A percentile compares a stretch with the other conserved stretches of the same genome.
phyloP scores from a whole-genome alignment of 768 basidiomycete genomes.

The Russula sp. region DNA sequence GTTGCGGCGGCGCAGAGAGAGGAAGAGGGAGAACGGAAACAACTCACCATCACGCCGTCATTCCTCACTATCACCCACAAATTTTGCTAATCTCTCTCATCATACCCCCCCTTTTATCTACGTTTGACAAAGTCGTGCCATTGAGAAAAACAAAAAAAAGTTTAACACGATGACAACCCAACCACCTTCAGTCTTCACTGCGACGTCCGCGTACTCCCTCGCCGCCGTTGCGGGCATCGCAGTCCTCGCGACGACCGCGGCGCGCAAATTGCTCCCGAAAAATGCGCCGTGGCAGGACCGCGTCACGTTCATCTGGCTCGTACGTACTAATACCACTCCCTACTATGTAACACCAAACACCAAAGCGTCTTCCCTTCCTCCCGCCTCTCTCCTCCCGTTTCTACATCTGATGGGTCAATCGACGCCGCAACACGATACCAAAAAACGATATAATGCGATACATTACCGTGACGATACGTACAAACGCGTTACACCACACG shows the following conservation, averaged over 20 bases:
- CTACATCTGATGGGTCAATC: no score
- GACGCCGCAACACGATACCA: not conserved
- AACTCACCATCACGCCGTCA: no score
- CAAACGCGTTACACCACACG: no score
- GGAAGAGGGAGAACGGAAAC: no score
- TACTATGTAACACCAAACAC: not conserved
- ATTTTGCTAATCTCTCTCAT: no score
- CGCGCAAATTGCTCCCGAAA: constrained; percentile 54
- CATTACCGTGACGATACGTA: not conserved
- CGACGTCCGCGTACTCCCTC: constrained; percentile 58
- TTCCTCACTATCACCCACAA: no score
- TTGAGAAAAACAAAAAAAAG: no score
- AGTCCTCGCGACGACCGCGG: constrained; percentile 43
- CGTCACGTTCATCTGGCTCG: constrained; percentile 74
- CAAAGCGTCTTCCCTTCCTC: not conserved
- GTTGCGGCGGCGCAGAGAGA: no score
- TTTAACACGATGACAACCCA: constrained; percentile 4
- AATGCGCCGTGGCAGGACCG: constrained; percentile 56
- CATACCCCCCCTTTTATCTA: no score
- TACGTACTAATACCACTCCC: constrained; percentile 34
- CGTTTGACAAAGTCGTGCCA: not conserved
- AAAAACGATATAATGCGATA: not conserved
- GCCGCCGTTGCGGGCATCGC: constrained; percentile 48
- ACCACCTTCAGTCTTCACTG: constrained; percentile 38
- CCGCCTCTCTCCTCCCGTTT: not conserved